phyloP scores from a whole-genome alignment of 305 asterid genomes.

The Euphrasia arctica region DNA sequence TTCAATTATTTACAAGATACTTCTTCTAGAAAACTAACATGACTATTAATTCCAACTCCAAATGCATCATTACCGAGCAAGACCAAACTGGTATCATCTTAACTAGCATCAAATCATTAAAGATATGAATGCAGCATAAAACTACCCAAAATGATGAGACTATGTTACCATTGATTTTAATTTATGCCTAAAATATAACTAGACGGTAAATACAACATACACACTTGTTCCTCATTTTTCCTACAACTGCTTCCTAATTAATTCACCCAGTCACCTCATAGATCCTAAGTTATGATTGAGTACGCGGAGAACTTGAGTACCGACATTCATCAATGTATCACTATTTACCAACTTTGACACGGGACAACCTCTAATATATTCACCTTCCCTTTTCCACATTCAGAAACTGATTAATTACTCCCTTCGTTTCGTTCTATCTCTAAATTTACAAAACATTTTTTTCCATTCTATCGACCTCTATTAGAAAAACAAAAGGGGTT shows the following conservation, averaged over 20 bases:
- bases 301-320: background rate
- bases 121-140: background rate
- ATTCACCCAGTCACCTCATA: background rate
- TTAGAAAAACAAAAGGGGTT: background rate
- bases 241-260: constrained; percentile 2
- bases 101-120: background rate
- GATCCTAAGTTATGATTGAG: background rate
- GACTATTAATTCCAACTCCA: background rate
- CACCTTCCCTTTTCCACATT: background rate
- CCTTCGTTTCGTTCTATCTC: background rate
- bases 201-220: background rate
- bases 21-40: background rate
- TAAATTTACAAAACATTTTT: background rate
- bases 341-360: constrained; percentile 1
- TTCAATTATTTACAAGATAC: background rate
- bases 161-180: background rate
- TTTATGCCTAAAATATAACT: background rate
- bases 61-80: background rate
- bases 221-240: background rate
- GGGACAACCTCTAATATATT: background rate
- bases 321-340: background rate
- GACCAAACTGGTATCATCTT: background rate
- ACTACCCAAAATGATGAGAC: background rate
- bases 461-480: background rate
- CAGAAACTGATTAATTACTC: background rate